These are phyloP conservation scores for Diaporthe sp. DNA, from an alignment of 2,329 filamentous ascomycete species.

Conservation along the genomic window DNA sequence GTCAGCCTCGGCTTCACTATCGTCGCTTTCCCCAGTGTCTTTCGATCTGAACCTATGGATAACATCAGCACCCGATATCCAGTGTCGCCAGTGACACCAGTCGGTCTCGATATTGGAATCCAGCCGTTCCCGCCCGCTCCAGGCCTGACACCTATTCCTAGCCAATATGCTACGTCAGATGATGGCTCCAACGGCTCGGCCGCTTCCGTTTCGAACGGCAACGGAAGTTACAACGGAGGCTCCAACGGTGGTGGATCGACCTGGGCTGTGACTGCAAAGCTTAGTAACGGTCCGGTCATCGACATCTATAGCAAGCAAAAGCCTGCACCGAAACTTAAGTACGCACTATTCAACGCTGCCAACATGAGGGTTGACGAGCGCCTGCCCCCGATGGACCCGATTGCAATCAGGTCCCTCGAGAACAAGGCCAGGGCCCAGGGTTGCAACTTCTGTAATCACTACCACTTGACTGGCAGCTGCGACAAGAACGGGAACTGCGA, in stretches of 20 bases:
- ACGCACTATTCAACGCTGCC: constrained; percentile 35
- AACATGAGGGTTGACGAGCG: constrained; percentile 38
- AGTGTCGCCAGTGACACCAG: neutral
- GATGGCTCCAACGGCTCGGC: neutral
- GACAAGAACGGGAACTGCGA: constrained; percentile 32
- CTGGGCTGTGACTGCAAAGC: constrained; percentile 36
- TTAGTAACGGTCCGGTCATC: constrained; percentile 33
- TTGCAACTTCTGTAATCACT: constrained; percentile 39
- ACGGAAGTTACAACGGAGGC: neutral
- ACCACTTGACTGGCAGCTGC: constrained; percentile 32
- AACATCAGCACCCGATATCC: neutral
- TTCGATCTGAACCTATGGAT: constrained; percentile 47
- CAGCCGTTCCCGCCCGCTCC: constrained; percentile 33
- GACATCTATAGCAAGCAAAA: constrained; percentile 36
- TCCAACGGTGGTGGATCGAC: neutral
- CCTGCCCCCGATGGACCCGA: constrained; percentile 22
- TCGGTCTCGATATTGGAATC: constrained; percentile 30
- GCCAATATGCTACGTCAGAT: constrained; percentile 8
- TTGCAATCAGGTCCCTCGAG: constrained; percentile 33
- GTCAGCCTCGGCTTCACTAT: constrained; percentile 46
- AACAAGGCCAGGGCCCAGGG: constrained; percentile 33
- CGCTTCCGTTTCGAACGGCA: neutral
- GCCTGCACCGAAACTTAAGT: constrained; percentile 29
- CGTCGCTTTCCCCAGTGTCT: constrained; percentile 46
- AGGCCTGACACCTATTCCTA: neutral